phyloP scores from a whole-genome alignment of 805 yeast genomes.

The Saccharomycopsis vini region DNA sequence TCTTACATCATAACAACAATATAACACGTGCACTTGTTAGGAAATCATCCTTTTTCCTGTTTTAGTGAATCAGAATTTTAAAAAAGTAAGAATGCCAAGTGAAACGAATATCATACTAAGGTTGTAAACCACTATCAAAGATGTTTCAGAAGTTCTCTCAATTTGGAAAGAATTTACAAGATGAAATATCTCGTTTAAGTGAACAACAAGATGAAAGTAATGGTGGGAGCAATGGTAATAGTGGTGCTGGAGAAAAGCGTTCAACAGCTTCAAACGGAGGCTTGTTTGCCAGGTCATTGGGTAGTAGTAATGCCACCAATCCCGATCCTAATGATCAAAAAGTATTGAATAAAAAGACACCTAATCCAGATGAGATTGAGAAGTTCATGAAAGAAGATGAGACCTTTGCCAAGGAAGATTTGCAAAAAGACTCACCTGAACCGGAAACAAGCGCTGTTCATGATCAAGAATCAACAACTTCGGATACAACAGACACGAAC shows the following conservation, averaged over 20 bases:
- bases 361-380: constrained; percentile 34
- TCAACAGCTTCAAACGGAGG: background rate
- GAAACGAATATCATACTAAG: too few relatives aligned
- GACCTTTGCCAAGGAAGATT: constrained; percentile 14
- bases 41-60: too few relatives aligned
- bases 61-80: too few relatives aligned
- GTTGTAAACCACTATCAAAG: too few relatives aligned
- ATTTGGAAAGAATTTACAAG: constrained; percentile 52
- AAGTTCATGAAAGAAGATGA: constrained; percentile 32
- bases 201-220: constrained; percentile 10
- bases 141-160: constrained; percentile 32
- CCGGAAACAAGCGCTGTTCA: background rate
- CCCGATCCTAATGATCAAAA: constrained; percentile 19
- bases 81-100: too few relatives aligned
- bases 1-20: too few relatives aligned
- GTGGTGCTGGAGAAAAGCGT: background rate
- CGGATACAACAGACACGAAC: background rate
- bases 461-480: background rate
- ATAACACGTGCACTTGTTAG: too few relatives aligned
- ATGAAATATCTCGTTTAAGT: constrained; percentile 42
- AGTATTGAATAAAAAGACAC: constrained; percentile 36
- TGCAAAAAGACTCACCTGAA: constrained; percentile 19
- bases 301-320: constrained; percentile 10
- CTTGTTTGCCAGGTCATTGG: background rate
- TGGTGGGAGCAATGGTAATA: constrained; percentile 9